Conservation (phyloP, 192 early-diverging fungal species). For the Umbelopsis vinacea region DNA sequence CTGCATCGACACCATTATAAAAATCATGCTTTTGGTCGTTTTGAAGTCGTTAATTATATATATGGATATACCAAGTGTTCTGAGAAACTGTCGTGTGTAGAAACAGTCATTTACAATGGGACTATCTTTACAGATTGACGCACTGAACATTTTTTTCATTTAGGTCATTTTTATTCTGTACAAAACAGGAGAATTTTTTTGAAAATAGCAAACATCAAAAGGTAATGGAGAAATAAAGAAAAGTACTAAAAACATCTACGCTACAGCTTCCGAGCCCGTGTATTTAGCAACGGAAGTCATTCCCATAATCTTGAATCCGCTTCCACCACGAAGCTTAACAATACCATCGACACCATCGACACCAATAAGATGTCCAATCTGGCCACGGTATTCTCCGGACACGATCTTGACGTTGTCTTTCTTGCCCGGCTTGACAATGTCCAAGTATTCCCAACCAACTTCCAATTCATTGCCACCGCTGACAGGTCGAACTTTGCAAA, state of each 20-base stretch:
- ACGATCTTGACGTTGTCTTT: slow-evolving; percentile 77
- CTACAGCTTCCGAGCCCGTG: slow-evolving; percentile 38
- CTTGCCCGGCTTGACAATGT: slow-evolving; percentile 67
- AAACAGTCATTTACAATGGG: too few species aligned
- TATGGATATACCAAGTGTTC: too few species aligned
- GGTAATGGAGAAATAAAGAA: not conserved
- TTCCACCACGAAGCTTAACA: slow-evolving; percentile 64
- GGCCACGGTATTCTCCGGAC: slow-evolving; percentile 58
- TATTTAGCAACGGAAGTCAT: slow-evolving; percentile 60
- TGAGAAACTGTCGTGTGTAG: too few species aligned
- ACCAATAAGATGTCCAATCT: slow-evolving; percentile 69
- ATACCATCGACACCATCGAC: slow-evolving; percentile 76
- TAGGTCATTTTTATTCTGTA: not conserved
- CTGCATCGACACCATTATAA: not conserved
- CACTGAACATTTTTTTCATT: not conserved
- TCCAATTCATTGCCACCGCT: slow-evolving; percentile 38
- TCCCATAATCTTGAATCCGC: slow-evolving; percentile 59
- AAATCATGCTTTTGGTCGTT: not conserved
- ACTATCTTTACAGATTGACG: not conserved
- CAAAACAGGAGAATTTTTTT: not conserved
- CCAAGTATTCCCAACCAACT: slow-evolving; percentile 44
- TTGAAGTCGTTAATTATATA: not conserved
- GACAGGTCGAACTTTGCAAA: slow-evolving; percentile 49
- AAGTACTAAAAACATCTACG: not conserved
- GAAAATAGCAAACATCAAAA: not conserved